Conservation (phyloP, 192 early-diverging fungal genomes). For the Entomortierella parvispora region DNA sequence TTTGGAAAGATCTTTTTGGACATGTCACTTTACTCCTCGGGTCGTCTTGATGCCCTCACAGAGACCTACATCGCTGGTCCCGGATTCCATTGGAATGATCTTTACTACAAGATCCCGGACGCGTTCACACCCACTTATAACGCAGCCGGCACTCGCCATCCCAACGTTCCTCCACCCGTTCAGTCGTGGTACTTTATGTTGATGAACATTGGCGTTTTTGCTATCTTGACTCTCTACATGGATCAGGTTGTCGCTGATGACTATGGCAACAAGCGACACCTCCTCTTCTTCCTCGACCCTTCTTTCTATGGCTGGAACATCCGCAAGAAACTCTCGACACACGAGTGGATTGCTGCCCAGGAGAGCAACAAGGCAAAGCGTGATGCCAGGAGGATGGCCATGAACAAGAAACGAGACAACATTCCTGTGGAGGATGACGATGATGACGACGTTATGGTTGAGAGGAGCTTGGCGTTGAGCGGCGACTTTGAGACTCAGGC, state of each 20-base stretch:
- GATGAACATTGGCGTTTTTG: slow-evolving; percentile 69
- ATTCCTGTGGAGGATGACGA: slow-evolving; percentile 48
- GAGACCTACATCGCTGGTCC: slow-evolving; percentile 73
- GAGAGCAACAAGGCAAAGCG: slow-evolving; percentile 34
- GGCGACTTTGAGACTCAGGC: slow-evolving; percentile 45
- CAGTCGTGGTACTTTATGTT: slow-evolving; percentile 71
- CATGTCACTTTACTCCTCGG: slow-evolving; percentile 61
- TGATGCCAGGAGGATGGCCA: slow-evolving; percentile 13
- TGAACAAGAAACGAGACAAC: slow-evolving; percentile 22
- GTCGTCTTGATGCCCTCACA: slow-evolving; percentile 62
- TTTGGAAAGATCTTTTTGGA: slow-evolving; percentile 78
- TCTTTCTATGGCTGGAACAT: slow-evolving; percentile 72
- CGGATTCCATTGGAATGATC: slow-evolving; percentile 62
- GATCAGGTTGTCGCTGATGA: slow-evolving; percentile 83
- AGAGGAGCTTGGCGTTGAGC: slow-evolving; percentile 56
- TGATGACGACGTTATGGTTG: slow-evolving; percentile 61
- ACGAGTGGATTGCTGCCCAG: slow-evolving; percentile 56
- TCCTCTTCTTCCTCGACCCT: slow-evolving; percentile 73
- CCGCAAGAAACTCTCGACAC: slow-evolving; percentile 31
- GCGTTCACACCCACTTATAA: slow-evolving; percentile 61
- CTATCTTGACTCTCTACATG: slow-evolving; percentile 74
- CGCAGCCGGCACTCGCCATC: slow-evolving; percentile 40
- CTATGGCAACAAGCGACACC: slow-evolving; percentile 65
- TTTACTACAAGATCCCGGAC: slow-evolving; percentile 58
- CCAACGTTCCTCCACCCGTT: slow-evolving; percentile 68